phyloP scores from a whole-genome alignment of 495 filamentous ascomycete genomes.

The Penicillium herquei region DNA sequence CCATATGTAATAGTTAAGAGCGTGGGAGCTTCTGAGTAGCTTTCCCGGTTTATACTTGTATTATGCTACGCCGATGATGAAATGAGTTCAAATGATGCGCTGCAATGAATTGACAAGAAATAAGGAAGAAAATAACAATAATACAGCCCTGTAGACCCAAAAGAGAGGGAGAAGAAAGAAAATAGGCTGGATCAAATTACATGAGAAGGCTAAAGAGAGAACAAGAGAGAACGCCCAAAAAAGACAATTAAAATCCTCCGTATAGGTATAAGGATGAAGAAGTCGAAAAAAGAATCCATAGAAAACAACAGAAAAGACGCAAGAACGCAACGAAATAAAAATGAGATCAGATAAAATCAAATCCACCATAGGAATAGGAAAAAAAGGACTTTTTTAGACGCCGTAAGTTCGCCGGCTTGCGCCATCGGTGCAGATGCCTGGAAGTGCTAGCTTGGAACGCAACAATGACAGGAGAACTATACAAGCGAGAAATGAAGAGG shows the following conservation, averaged over 20 bases:
- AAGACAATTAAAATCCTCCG: constrained; percentile 20
- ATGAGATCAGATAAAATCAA: constrained; percentile 11
- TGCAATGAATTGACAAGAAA: constrained; percentile 13
- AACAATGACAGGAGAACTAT: constrained; percentile 28
- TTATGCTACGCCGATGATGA: neutral
- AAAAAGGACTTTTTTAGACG: constrained; percentile 29
- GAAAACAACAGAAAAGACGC: constrained; percentile 2
- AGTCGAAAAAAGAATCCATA: neutral
- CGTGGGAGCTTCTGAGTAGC: neutral
- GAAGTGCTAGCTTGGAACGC: constrained; percentile 23
- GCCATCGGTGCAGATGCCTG: constrained; percentile 24
- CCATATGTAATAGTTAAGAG: no score
- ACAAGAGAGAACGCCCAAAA: neutral
- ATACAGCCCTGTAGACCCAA: constrained; percentile 34
- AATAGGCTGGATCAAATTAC: constrained; percentile 20
- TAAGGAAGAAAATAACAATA: constrained; percentile 19
- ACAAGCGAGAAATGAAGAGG: constrained; percentile 32
- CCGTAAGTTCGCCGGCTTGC: constrained; percentile 26
- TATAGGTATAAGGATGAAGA: neutral
- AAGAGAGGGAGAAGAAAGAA: constrained; percentile 13
- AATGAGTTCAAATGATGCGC: constrained; percentile 10
- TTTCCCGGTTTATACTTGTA: neutral
- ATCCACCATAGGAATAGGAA: constrained; percentile 15
- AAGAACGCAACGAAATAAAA: constrained; percentile 8
- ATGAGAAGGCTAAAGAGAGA: constrained; percentile 13